These are phyloP conservation scores for Ogataea saltuana DNA, from an alignment of 805 yeast species.

Conservation along the genomic window DNA sequence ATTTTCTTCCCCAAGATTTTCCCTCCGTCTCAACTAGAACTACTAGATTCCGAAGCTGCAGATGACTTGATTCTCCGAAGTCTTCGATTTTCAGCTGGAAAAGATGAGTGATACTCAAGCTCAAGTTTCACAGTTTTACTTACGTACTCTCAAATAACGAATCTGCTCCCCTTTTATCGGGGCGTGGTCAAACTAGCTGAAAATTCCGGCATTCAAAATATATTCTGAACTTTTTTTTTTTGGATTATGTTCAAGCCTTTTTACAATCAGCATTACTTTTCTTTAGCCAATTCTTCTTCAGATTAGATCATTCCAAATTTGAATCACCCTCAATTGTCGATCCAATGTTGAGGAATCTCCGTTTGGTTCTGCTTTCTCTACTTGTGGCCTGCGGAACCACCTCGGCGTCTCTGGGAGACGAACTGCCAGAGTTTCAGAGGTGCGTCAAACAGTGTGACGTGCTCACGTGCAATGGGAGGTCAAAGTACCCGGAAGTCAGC, in stretches of 20 bases:
- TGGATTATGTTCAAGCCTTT: no score
- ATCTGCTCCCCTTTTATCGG: no score
- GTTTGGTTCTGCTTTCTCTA: background rate
- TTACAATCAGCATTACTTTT: no score
- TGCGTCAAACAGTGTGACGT: conserved; percentile 55
- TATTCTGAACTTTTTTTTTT: no score
- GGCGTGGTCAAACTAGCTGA: no score
- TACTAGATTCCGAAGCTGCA: conserved; percentile 55
- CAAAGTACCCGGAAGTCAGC: conserved; percentile 27
- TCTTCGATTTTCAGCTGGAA: conserved; percentile 21
- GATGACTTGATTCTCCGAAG: conserved; percentile 35
- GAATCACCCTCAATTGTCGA: no score
- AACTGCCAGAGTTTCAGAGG: conserved; percentile 53
- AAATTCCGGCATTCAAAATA: no score
- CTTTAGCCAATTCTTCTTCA: no score
- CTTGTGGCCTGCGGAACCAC: background rate
- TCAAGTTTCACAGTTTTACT: no score
- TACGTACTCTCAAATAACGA: no score
- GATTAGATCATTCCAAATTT: no score
- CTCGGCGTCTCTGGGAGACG: conserved; percentile 59
- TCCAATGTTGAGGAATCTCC: no score
- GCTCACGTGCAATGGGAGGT: conserved; percentile 29
- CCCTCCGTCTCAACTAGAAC: conserved; percentile 55
- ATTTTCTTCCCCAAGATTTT: conserved; percentile 64
- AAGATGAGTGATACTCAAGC: conserved; percentile 4